Evolutionary conservation across 345 rosid genomes (phyloP).

Genomic region (Anastatica hierochuntica): DNA sequence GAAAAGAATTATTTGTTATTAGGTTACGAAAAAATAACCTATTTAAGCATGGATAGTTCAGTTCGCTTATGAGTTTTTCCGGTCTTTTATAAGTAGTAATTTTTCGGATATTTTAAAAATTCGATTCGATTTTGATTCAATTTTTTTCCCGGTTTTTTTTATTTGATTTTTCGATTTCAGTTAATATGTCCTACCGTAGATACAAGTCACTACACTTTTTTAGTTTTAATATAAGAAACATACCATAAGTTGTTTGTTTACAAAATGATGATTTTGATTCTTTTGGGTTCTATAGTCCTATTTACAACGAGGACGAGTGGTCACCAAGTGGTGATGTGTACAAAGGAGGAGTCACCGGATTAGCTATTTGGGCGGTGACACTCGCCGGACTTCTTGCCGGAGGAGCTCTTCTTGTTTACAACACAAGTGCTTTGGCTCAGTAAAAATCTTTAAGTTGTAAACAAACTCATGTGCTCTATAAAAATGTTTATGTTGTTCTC

Average conservation of each 20-base stretch:
- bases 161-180: no score
- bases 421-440: slow-evolving; percentile 87
- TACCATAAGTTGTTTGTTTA: neutral
- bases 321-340: slow-evolving; percentile 71
- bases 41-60: no score
- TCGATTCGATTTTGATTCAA: no score
- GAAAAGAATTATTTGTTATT: no score
- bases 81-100: no score
- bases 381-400: slow-evolving; percentile 70
- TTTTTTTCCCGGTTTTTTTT: no score
- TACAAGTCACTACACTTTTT: neutral
- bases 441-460: slow-evolving; percentile 20
- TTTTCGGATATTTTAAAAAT: no score
- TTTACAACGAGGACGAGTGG: slow-evolving; percentile 61
- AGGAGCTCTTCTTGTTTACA: slow-evolving; percentile 91
- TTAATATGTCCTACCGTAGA: no score
- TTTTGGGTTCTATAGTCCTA: slow-evolving; percentile 46
- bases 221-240: neutral
- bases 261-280: neutral
- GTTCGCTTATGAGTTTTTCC: no score
- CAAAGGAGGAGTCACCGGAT: slow-evolving; percentile 72
- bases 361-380: slow-evolving; percentile 93
- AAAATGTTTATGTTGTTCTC: neutral
- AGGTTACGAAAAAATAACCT: no score
- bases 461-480: neutral